Evolutionary conservation across 169 alveolate genomes (phyloP).

Genomic region (Theileria annulata): DNA sequence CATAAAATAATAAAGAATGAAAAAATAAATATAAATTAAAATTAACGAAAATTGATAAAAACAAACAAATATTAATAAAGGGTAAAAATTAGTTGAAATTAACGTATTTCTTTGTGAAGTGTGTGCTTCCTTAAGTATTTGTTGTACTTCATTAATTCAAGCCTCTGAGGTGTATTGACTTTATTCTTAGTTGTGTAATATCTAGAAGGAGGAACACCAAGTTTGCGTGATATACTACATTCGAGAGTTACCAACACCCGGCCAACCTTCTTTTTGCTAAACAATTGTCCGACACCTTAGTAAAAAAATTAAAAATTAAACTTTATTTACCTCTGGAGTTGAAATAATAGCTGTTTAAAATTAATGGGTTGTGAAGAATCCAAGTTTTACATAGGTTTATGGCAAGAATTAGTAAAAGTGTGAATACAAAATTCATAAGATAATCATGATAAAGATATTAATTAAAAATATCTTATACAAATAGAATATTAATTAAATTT

Average conservation of each 20-base stretch:
- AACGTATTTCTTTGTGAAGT: slow-evolving; percentile 75
- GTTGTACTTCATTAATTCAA: slow-evolving; percentile 77
- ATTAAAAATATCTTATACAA: not conserved
- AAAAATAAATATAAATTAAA: not conserved
- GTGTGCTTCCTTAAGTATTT: slow-evolving; percentile 78
- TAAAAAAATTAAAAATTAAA: not conserved
- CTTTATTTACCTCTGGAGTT: not conserved
- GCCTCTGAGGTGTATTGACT: slow-evolving; percentile 76
- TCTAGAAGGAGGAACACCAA: slow-evolving; percentile 75
- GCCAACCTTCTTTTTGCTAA: slow-evolving; percentile 41
- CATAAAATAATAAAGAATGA: not conserved
- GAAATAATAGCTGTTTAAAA: not conserved
- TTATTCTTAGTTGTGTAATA: slow-evolving; percentile 76
- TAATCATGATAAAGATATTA: not conserved
- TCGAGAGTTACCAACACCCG: slow-evolving; percentile 73
- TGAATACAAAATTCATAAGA: slow-evolving; percentile 19
- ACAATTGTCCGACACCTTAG: not conserved
- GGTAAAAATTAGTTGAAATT: not conserved
- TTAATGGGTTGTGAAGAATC: slow-evolving; percentile 4
- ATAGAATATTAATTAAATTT: not conserved
- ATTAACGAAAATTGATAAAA: not conserved
- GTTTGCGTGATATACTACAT: slow-evolving; percentile 77
- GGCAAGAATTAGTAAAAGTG: not conserved
- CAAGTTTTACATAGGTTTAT: not conserved
- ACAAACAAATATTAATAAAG: not conserved